These are phyloP conservation scores for Patellifolia procumbens DNA, from an alignment of 179 eudicot genomes.

Conservation along the genomic window DNA sequence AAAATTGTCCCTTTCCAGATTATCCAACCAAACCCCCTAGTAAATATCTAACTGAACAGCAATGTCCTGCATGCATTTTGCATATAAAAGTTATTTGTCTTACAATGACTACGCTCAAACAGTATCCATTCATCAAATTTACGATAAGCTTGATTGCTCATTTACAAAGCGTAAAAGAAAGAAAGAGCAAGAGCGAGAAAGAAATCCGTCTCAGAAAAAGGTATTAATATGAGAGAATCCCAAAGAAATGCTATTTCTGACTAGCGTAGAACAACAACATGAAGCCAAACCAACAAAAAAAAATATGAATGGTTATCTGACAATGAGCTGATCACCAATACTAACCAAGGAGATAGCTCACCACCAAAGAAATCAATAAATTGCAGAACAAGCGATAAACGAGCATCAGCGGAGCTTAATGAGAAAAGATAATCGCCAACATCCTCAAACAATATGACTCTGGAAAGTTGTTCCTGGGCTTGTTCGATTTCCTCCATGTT, in stretches of 20 bases:
- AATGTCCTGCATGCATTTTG: too few species aligned
- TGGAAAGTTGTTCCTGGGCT: slow-evolving; percentile 71
- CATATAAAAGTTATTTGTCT: too few species aligned
- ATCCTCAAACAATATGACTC: slow-evolving; percentile 83
- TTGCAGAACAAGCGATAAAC: slow-evolving; percentile 67
- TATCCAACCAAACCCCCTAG: too few species aligned
- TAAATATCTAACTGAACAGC: too few species aligned
- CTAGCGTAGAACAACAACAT: too few species aligned
- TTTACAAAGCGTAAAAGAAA: neutral
- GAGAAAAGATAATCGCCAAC: slow-evolving; percentile 79
- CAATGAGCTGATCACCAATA: slow-evolving; percentile 22
- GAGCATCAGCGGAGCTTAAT: slow-evolving; percentile 68
- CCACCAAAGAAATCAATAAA: slow-evolving; percentile 94
- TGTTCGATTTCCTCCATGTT: slow-evolving; percentile 48
- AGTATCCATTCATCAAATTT: neutral
- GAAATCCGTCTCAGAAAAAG: neutral
- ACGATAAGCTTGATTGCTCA: neutral
- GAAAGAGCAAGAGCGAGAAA: neutral
- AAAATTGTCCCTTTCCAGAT: too few species aligned
- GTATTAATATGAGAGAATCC: neutral
- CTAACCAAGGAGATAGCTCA: slow-evolving; percentile 71
- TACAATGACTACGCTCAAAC: neutral
- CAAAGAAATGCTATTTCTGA: neutral
- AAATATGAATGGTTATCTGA: neutral
- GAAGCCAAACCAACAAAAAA: neutral